Percentiles rank a stretch among this genome's conserved stretches.
Conservation (phyloP, 805 yeast species). For the Ogataea methylovora region DNA sequence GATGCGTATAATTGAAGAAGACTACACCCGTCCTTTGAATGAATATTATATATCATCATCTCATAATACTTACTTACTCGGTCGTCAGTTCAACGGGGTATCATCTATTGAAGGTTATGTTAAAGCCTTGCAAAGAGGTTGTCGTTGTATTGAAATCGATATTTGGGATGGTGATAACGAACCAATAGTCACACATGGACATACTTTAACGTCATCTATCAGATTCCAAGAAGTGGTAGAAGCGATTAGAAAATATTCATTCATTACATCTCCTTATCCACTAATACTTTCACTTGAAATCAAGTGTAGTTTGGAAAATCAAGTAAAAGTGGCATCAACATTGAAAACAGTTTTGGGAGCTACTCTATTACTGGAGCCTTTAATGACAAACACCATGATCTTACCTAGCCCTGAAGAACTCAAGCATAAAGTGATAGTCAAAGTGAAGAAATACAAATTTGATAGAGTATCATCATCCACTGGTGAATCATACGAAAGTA, state of each 20-base stretch:
- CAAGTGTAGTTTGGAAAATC: slow-evolving; percentile 66
- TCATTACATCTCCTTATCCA: slow-evolving; percentile 82
- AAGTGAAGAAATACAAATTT: slow-evolving; percentile 55
- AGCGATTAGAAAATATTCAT: slow-evolving; percentile 77
- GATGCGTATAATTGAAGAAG: slow-evolving; percentile 20
- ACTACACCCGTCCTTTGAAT: slow-evolving; percentile 59
- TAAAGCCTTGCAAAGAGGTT: slow-evolving; percentile 81
- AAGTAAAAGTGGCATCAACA: slow-evolving; percentile 44
- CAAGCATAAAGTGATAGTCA: slow-evolving; percentile 64
- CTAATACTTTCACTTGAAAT: slow-evolving; percentile 80
- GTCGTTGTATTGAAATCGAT: slow-evolving; percentile 92
- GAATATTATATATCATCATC: slow-evolving; percentile 90
- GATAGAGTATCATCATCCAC: slow-evolving; percentile 8
- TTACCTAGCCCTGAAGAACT: slow-evolving; percentile 73
- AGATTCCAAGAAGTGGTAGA: slow-evolving; percentile 61
- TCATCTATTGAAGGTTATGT: slow-evolving; percentile 89
- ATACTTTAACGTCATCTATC: slow-evolving; percentile 71
- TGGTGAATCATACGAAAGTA: slow-evolving; percentile 15
- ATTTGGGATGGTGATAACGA: slow-evolving; percentile 77
- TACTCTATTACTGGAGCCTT: slow-evolving; percentile 36
- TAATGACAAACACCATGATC: slow-evolving; percentile 15
- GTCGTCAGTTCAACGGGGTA: slow-evolving; percentile 80
- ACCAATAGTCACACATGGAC: slow-evolving; percentile 89
- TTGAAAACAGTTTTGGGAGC: slow-evolving; percentile 56
- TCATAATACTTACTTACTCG: slow-evolving; percentile 86